These are phyloP conservation scores for Drechslerella coelobrocha DNA, from an alignment of 2,329 filamentous ascomycete genomes.

Conservation along the genomic window DNA sequence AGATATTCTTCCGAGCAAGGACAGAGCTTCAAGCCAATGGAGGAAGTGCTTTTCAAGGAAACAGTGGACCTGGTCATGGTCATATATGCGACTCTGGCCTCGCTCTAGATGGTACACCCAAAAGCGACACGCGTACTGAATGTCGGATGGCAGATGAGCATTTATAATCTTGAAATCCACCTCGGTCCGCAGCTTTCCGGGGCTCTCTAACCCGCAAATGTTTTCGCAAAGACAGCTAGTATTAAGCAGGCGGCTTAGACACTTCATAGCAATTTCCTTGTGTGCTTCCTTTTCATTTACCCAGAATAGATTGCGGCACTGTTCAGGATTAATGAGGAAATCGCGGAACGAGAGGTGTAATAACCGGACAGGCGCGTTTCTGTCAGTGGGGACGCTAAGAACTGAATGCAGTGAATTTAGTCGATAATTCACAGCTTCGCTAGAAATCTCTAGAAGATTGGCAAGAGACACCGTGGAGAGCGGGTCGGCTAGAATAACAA, in stretches of 20 bases:
- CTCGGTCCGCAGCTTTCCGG: slow-evolving; percentile 46
- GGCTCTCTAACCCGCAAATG: slow-evolving; percentile 54
- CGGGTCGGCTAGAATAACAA: slow-evolving; percentile 9
- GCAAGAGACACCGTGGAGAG: background rate
- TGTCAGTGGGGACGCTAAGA: background rate
- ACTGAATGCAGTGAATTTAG: slow-evolving; percentile 16
- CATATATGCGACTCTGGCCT: slow-evolving; percentile 55
- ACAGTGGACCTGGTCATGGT: slow-evolving; percentile 53
- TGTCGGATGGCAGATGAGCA: slow-evolving; percentile 55
- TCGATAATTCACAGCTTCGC: background rate
- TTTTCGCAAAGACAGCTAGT: slow-evolving; percentile 52
- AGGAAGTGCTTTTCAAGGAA: slow-evolving; percentile 57
- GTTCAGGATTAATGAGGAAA: slow-evolving; percentile 21
- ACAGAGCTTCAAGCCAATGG: slow-evolving; percentile 58
- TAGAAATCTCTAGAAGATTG: background rate
- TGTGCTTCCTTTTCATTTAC: slow-evolving; percentile 16
- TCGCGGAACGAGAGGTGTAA: slow-evolving; percentile 33
- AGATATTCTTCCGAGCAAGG: slow-evolving; percentile 54
- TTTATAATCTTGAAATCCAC: slow-evolving; percentile 51
- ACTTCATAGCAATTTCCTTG: background rate
- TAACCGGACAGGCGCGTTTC: background rate
- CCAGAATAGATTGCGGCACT: slow-evolving; percentile 9
- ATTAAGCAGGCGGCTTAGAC: slow-evolving; percentile 57
- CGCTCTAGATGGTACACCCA: slow-evolving; percentile 57
- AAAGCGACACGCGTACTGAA: slow-evolving; percentile 58